Evolutionary conservation across 2,329 filamentous ascomycete species (phyloP).

Genomic region (Penicillium janthinellum): DNA sequence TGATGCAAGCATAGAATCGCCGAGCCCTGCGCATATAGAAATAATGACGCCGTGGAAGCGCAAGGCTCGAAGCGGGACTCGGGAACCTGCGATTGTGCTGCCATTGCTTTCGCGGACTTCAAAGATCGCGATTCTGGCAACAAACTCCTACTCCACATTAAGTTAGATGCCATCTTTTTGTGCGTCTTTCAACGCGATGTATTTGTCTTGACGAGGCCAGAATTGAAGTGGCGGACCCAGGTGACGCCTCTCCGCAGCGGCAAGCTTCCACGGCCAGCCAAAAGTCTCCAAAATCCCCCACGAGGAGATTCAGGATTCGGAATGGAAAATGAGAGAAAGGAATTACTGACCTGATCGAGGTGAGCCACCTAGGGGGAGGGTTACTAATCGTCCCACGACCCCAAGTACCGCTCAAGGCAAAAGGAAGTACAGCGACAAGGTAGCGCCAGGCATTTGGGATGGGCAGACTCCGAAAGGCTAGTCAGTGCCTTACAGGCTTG

Average conservation of each 20-base stretch:
- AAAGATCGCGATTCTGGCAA: slow-evolving; percentile 61
- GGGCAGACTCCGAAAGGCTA: slow-evolving; percentile 12
- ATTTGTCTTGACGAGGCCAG: not conserved
- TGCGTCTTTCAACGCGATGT: not conserved
- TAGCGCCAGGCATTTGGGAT: slow-evolving; percentile 24
- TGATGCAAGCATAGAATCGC: slow-evolving; percentile 87
- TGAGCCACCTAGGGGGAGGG: slow-evolving; percentile 10
- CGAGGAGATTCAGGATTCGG: not conserved
- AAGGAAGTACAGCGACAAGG: slow-evolving; percentile 13
- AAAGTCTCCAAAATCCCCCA: not conserved
- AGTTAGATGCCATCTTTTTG: slow-evolving; percentile 55
- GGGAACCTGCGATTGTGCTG: slow-evolving; percentile 25
- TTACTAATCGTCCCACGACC: slow-evolving; percentile 24
- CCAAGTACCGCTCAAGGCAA: slow-evolving; percentile 21
- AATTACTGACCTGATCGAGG: slow-evolving; percentile 23
- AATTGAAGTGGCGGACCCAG: not conserved
- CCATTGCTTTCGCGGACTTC: slow-evolving; percentile 53
- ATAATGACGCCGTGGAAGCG: slow-evolving; percentile 85
- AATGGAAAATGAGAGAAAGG: slow-evolving; percentile 4
- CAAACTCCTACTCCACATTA: slow-evolving; percentile 61
- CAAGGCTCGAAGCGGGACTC: slow-evolving; percentile 74
- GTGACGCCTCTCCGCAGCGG: slow-evolving; percentile 6
- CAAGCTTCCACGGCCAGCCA: not conserved
- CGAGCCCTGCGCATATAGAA: slow-evolving; percentile 83
- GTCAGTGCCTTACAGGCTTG: slow-evolving; percentile 18